These are phyloP conservation scores for Fusarium sp. DNA, from an alignment of 2,329 filamentous ascomycete species.

Conservation along the genomic window DNA sequence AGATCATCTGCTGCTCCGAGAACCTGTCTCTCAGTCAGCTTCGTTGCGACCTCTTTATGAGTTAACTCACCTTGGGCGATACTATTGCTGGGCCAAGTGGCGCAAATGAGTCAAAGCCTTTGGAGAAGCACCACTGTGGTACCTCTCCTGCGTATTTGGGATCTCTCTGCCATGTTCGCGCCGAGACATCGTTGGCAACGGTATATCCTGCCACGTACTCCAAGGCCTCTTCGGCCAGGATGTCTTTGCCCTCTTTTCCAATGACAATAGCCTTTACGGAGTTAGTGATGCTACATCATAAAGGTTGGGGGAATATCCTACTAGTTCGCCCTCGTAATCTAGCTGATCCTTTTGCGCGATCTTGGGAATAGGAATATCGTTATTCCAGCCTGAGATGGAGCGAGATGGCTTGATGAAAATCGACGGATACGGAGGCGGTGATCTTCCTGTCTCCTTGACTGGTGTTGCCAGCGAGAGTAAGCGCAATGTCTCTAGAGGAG, in stretches of 20 bases:
- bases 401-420: conserved; percentile 19
- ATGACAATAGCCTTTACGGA: conserved; percentile 8
- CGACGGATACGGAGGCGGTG: conserved; percentile 10
- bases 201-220: conserved; percentile 17
- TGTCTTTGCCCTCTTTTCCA: conserved; percentile 17
- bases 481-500: no score
- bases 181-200: conserved; percentile 18
- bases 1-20: conserved; percentile 9
- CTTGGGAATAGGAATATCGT: conserved; percentile 9
- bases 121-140: conserved; percentile 23
- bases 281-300: not conserved
- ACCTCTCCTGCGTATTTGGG: conserved; percentile 7
- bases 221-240: conserved; percentile 10
- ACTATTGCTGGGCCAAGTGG: conserved; percentile 15
- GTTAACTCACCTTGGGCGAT: conserved; percentile 6
- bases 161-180: conserved; percentile 14
- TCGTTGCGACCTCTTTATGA: not conserved
- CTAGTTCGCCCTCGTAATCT: conserved; percentile 25
- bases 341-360: conserved; percentile 18
- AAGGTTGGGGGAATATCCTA: not conserved
- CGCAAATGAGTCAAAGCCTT: conserved; percentile 21
- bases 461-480: not conserved
- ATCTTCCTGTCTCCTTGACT: conserved; percentile 19
- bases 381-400: conserved; percentile 4
- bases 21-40: not conserved